Evolutionary conservation across 345 rosid species (phyloP), one percentile per base, ranked within the genome.

Genomic region (Citrus australasica): DNA sequence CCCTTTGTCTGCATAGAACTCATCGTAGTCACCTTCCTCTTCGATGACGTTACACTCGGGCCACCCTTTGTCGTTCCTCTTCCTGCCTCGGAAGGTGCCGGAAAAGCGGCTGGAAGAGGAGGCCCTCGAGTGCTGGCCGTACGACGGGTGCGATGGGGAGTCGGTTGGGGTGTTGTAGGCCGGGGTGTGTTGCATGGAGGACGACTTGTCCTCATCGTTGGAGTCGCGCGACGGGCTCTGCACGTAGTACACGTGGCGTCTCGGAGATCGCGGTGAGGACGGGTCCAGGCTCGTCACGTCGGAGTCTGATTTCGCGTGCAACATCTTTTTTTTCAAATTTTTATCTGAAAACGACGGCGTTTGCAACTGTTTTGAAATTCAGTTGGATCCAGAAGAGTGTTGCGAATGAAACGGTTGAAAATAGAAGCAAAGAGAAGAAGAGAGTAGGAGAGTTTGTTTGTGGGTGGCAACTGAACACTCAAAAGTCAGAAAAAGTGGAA

Each of bases 201-300:
- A 90, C n/a, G 94, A 91, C 87, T 92, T 92, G 79, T 92, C 97
- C 25, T 90, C 96, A 79, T 93, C 95, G 59, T 89, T 89, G 28
- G 98, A 93, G 76, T 94, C 98, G 74, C 94, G 86, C 24, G 97
- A 92, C 55, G 97, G 98, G 82, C 93, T 91, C 76, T 92, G 95
- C 24, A 89, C 94, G 83, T 79, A 94, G 76, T 92, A 94, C 9
- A 85, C 82, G 22, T 87, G 86, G 48, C 89, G 92, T 80, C 91
- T 92, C 1, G 98, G 92, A 37, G 94, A 92, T 85, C 91, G 67
- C 30, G 95, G 90, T 0, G 97, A 93, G 32, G 98, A 92, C 55
- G 94, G 84, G 63, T 90, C 94, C 5, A 87, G 81, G 76, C 94
- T 90, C 33, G 94, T 89, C 61, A 91, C 75, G 81, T 92, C 94